Conservation (phyloP, 306 rosid species). For the Canavalia ensiformis region DNA sequence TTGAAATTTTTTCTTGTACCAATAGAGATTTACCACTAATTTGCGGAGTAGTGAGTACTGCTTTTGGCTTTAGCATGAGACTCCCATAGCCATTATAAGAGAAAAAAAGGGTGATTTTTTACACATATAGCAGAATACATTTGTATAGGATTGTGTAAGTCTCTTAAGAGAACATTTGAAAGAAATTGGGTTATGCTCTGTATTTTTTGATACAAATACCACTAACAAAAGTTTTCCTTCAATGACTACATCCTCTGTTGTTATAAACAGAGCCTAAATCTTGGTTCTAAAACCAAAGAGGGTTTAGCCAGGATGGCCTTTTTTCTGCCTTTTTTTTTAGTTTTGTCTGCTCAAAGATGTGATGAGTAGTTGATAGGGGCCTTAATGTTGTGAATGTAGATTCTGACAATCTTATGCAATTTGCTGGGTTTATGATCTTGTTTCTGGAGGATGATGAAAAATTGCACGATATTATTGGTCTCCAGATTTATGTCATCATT, state of each 20-base stretch:
- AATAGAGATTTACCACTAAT: conserved; percentile 27
- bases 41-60: conserved; percentile 19
- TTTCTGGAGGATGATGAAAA: not conserved
- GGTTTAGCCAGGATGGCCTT: not conserved
- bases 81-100: not conserved
- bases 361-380: not conserved
- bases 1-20: conserved; percentile 31
- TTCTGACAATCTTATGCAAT: not conserved
- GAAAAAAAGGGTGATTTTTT: not conserved
- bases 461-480: no score
- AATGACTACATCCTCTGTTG: not conserved
- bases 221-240: not conserved
- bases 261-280: not conserved
- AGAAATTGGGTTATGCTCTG: not conserved
- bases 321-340: no score
- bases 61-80: conserved; percentile 30
- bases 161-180: not conserved
- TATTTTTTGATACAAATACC: not conserved
- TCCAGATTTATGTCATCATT: no score
- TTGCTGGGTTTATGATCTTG: not conserved
- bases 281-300: not conserved
- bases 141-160: not conserved
- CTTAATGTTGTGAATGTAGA: not conserved
- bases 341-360: no score
- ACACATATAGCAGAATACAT: not conserved